These are phyloP conservation scores for Helotiales sp. DNA, from an alignment of 2,329 filamentous ascomycete species.

Conservation along the genomic window DNA sequence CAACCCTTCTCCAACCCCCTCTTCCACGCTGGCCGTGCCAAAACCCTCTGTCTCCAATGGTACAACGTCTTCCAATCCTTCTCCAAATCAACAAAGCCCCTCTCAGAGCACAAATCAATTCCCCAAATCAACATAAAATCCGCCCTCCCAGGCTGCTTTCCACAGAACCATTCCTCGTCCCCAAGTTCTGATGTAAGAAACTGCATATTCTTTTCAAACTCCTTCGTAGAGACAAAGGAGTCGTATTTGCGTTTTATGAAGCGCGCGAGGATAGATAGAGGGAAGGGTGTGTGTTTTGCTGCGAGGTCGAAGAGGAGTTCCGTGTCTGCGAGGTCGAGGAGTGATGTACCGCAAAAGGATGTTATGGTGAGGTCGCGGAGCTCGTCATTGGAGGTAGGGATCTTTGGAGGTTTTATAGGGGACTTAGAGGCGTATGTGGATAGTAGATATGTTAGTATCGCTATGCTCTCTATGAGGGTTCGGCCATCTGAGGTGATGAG, in stretches of 20 bases:
- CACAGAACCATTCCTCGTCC: conserved; percentile 34
- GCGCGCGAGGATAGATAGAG: conserved; percentile 23
- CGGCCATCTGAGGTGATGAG: conserved; percentile 44
- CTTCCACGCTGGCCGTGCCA: conserved; percentile 34
- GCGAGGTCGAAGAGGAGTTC: conserved; percentile 31
- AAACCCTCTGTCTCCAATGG: conserved; percentile 35
- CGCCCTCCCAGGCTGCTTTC: conserved; percentile 32
- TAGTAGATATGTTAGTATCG: conserved; percentile 36
- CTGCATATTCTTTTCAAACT: conserved; percentile 25
- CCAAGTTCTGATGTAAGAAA: conserved; percentile 29
- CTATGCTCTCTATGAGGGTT: conserved; percentile 33
- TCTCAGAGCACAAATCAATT: conserved; percentile 35
- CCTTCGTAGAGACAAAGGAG: conserved; percentile 20
- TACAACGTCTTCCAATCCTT: conserved; percentile 35
- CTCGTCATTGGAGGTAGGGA: conserved; percentile 31
- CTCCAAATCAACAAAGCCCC: conserved; percentile 33
- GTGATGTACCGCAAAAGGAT: conserved; percentile 30
- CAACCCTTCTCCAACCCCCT: conserved; percentile 35
- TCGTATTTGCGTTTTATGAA: conserved; percentile 19
- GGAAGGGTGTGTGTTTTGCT: conserved; percentile 28
- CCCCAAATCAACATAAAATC: conserved; percentile 39
- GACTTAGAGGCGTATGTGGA: conserved; percentile 34
- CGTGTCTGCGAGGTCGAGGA: conserved; percentile 26
- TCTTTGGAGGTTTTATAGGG: conserved; percentile 30
- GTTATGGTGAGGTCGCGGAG: conserved; percentile 34